Conservation (phyloP, 306 rosid genomes). For the Dalbergia cochinchinensis region DNA sequence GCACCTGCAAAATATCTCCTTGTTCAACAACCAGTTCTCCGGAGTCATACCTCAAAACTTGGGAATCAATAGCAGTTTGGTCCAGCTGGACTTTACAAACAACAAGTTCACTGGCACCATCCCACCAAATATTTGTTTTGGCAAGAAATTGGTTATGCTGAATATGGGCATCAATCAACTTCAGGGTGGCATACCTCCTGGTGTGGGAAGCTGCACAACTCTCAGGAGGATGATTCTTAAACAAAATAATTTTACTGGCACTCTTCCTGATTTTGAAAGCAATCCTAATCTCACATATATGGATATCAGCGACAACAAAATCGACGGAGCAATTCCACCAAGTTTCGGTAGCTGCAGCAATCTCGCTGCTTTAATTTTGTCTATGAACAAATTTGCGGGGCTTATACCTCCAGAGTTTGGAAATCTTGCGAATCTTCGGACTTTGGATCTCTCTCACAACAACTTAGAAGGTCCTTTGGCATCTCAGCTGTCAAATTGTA, state of each 20-base stretch:
- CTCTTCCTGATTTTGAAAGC: too few relatives aligned
- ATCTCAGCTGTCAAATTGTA: conserved; percentile 65
- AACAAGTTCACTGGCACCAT: conserved; percentile 73
- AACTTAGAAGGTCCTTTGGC: conserved; percentile 75
- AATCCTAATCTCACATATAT: conserved; percentile 51
- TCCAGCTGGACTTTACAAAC: conserved; percentile 63
- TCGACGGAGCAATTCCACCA: conserved; percentile 68
- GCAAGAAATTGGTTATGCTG: too few relatives aligned
- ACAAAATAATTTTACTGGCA: too few relatives aligned
- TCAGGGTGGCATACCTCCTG: too few relatives aligned
- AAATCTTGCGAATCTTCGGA: conserved; percentile 60
- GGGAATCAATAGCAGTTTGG: conserved; percentile 78
- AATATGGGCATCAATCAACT: too few relatives aligned
- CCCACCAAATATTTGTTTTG: conserved; percentile 51
- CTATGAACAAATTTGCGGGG: conserved; percentile 64
- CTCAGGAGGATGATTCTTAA: too few relatives aligned
- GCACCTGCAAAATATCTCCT: conserved; percentile 64
- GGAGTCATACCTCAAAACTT: conserved; percentile 80
- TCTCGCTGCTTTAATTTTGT: conserved; percentile 62
- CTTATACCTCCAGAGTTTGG: conserved; percentile 72
- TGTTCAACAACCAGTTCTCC: conserved; percentile 73
- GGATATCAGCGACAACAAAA: conserved; percentile 65
- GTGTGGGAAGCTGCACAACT: too few relatives aligned
- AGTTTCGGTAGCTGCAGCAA: conserved; percentile 69
- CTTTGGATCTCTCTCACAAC: conserved; percentile 68